Base-by-base conservation (phyloP, 2,329 filamentous ascomycete genomes). In the Clonostachys sp. region DNA sequence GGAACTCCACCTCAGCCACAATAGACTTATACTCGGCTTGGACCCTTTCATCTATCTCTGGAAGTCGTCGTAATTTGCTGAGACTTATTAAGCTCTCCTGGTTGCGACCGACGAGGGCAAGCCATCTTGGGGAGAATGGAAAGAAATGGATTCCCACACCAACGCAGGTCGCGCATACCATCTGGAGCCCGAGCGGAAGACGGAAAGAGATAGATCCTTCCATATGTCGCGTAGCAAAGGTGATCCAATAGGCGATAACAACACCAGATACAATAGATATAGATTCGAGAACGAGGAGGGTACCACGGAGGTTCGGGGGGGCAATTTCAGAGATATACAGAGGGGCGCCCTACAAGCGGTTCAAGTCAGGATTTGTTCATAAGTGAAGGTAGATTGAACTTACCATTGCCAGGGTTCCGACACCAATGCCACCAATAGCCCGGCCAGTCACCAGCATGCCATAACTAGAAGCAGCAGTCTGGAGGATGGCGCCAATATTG, bases 61-160 rank as follows among this genome's bases (percentile, higher is more conserved):
- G 55, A 3, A 58, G 48, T 34, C 43, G 41, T 6, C 55, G 49
- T 2, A 57, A 45, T 52, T 78, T 80, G 16, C 74, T 72, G 49
- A 86, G 71, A 17, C 78, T 74, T 10, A 70, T 68, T 12, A 77
- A 65, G 1, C 79, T 80, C 51, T 83, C 71, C 17, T 81, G 77
- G 13, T 72, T 65, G 33, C 77, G 72, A 51, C 80, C 74, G 51
- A 83, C 72, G 63, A 20, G 70, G 48, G 77, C 73, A 2, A 86
- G 70, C 73, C 76, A 83, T 7, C 82, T 67, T 0, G 81, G 82
- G 3, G 78, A 81, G 53, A 86, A 83, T 2, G 82, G 83, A 59
- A 86, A 80, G 63, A 83, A 78, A 72, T 77, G 78, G 35, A 83
- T 72, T 14, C 46, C 46, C 14, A 47, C 18, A 13, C 36, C 44